phyloP scores from a whole-genome alignment of 2,329 filamentous ascomycete species.

The Fusarium brevicatenulatum region DNA sequence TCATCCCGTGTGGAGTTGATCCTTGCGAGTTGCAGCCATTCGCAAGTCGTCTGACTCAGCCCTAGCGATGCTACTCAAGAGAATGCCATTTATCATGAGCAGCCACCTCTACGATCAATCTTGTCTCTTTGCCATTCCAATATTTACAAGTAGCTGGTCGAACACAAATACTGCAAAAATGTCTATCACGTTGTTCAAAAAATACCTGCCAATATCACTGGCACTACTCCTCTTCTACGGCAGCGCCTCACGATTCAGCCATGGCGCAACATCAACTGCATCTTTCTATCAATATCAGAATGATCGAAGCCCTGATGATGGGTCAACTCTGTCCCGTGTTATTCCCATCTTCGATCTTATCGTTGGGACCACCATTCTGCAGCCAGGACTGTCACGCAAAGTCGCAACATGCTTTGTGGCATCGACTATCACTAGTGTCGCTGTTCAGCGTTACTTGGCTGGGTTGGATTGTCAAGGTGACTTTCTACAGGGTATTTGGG shows the following conservation, averaged over 20 bases:
- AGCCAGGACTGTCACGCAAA: background rate
- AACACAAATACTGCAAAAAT: background rate
- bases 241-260: constrained; percentile 27
- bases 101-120: accelerated
- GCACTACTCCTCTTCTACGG: constrained; percentile 27
- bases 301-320: constrained; percentile 14
- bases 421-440: constrained; percentile 6
- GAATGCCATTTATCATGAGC: background rate
- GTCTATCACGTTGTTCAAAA: background rate
- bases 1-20: background rate
- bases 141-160: accelerated
- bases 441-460: constrained; percentile 1
- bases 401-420: constrained; percentile 28
- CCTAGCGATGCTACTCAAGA: background rate
- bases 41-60: constrained; percentile 11
- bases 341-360: constrained; percentile 25
- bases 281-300: constrained; percentile 27
- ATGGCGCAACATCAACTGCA: constrained; percentile 20
- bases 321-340: background rate
- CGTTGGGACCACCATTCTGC: constrained; percentile 4
- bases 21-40: background rate
- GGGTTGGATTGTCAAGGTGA: constrained; percentile 5
- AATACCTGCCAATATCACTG: constrained; percentile 11
- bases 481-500: constrained; percentile 18
- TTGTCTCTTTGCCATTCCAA: accelerated